These are phyloP conservation scores for Rhodamnia rubescens DNA, from an alignment of 345 rosid genomes.

Conservation along the genomic window DNA sequence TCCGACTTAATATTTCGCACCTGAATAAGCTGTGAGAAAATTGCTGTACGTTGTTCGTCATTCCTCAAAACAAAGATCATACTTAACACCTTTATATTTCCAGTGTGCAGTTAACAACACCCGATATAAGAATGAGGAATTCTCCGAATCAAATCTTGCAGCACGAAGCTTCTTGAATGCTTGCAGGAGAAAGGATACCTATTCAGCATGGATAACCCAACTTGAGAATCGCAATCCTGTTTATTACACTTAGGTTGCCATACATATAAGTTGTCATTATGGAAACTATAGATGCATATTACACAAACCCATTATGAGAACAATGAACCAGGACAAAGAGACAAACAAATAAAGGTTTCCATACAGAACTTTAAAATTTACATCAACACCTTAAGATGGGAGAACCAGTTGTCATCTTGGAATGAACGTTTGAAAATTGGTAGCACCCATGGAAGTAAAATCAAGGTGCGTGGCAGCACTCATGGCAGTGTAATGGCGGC, in stretches of 20 bases:
- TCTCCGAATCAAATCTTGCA: not conserved
- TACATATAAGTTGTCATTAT: not conserved
- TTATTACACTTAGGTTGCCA: not conserved
- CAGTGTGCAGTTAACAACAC: not conserved
- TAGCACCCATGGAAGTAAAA: not conserved
- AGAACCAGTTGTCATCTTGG: not conserved
- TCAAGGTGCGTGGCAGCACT: not conserved
- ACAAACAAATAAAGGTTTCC: not conserved
- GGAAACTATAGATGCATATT: not conserved
- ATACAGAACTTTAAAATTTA: not conserved
- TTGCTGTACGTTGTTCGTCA: not conserved
- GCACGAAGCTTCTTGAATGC: not conserved
- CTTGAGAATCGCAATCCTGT: not conserved
- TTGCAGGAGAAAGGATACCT: not conserved
- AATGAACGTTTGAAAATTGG: not conserved
- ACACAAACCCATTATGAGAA: not conserved
- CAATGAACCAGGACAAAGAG: not conserved
- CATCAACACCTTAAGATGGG: not conserved
- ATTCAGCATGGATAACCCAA: not conserved
- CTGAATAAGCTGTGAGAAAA: not conserved
- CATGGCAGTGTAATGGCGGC: not conserved
- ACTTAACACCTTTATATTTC: not conserved
- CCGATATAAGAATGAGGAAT: not conserved
- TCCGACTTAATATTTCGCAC: not conserved
- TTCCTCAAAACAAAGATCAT: not conserved